Conservation (phyloP, 2,329 filamentous ascomycete genomes). For the Pseudogymnoascus sp. region DNA sequence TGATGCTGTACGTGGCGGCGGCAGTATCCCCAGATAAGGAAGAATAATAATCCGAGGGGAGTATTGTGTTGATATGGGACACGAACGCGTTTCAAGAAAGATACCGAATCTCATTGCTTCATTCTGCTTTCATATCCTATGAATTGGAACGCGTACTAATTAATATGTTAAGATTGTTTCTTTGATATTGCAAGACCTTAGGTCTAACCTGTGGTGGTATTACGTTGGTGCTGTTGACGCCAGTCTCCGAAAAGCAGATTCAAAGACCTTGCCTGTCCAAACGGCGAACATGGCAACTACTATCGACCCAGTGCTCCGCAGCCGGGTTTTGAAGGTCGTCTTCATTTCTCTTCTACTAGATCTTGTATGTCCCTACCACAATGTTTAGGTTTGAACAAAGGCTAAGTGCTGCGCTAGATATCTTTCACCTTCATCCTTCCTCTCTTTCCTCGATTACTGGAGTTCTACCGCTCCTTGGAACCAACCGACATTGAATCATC, state of each 20-base stretch:
- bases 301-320: constrained; percentile 55
- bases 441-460: constrained; percentile 87
- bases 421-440: constrained; percentile 98
- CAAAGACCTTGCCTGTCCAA: neutral
- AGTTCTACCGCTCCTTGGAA: constrained; percentile 90
- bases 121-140: neutral
- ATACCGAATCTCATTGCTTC: neutral
- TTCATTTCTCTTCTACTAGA: constrained; percentile 86
- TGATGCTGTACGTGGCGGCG: no score
- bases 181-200: neutral
- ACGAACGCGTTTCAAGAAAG: neutral
- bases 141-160: neutral
- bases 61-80: neutral
- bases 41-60: neutral
- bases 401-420: constrained; percentile 50
- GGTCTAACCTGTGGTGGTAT: neutral
- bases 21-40: neutral
- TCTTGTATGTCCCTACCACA: constrained; percentile 52
- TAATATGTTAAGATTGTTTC: constrained; percentile 3
- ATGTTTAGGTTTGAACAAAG: constrained; percentile 9
- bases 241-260: neutral
- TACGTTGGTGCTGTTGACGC: neutral
- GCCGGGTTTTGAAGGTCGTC: constrained; percentile 77
- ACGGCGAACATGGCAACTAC: constrained; percentile 23
- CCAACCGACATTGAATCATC: constrained; percentile 35